Evolutionary conservation across 2,329 filamentous ascomycete species (phyloP), one percentile per base, ranked within the genome.

Genomic region (Paecilomyces formosus): DNA sequence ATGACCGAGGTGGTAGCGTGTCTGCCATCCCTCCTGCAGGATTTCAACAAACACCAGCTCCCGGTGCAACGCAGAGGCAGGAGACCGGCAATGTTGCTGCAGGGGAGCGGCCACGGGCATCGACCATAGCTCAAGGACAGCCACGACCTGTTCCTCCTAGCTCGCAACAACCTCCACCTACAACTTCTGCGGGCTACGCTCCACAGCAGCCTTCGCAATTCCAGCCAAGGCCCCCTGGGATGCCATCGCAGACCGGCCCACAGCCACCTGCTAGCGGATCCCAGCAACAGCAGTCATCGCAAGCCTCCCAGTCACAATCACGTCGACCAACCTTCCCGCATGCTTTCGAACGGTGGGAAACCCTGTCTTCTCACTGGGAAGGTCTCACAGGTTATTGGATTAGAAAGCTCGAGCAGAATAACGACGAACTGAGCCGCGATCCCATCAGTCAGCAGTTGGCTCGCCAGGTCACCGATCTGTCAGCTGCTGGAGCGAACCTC

Each of bases 351-450:
- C 85, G 94, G 60, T 99, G 94, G 94, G 94, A 99, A 72, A 93
- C 90, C 0, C 78, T 99, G 2, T 99, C 94, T 0, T 95, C 94
- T 5, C 93, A 97, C 67, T 99, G 94, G 94, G 94, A 99, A 73
- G 94, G 94, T 3, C 81, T 99, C 60, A 97, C 94, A 0, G 93
- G 91, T 60, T 97, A 96, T 76, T 99, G 94, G 93, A 94, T 99
- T 63, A 88, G 91, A 53, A 87, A 92, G 65, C 80, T 99, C 7
- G 90, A 99, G 74, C 87, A 94, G 71, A 96, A 96, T 70, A 88
- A 89, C 28, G 87, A 92, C 57, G 92, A 96, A 64, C 84, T 96
- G 45, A 87, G 88, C 63, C 82, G 87, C 12, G 90, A 95, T 65
- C 90, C 93, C 0, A 78, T 97, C 26, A 92, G 88, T 53, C 87